phyloP scores from a whole-genome alignment of 2,329 filamentous ascomycete species.

The Phyllosticta citrichinensis region DNA sequence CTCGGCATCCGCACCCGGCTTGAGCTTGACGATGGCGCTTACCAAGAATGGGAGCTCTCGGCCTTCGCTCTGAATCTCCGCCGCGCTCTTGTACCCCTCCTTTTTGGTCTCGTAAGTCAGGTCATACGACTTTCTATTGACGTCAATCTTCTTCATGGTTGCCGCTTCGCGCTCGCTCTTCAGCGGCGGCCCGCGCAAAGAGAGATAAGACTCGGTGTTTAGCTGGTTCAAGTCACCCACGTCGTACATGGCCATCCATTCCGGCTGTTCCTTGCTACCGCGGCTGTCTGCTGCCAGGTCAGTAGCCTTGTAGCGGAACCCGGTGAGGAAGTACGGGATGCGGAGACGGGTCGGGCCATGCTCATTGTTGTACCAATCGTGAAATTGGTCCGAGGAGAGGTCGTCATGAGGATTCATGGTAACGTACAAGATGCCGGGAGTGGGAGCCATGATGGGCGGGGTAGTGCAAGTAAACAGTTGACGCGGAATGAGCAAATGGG shows the following conservation, averaged over 20 bases:
- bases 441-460: conserved; percentile 29
- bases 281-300: conserved; percentile 38
- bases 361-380: conserved; percentile 93
- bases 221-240: conserved; percentile 64
- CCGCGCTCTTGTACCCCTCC: conserved; percentile 48
- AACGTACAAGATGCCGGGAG: conserved; percentile 67
- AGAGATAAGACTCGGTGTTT: conserved; percentile 58
- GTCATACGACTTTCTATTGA: conserved; percentile 63
- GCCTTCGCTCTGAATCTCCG: conserved; percentile 49
- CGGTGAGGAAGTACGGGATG: conserved; percentile 63
- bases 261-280: conserved; percentile 42
- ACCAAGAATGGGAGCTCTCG: conserved; percentile 52
- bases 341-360: conserved; percentile 75
- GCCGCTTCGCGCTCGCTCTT: conserved; percentile 51
- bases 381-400: conserved; percentile 60
- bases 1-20: conserved; percentile 43
- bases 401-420: conserved; percentile 70
- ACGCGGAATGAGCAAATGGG: not conserved
- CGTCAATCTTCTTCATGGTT: conserved; percentile 55
- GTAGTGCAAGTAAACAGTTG: not conserved
- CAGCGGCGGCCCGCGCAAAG: conserved; percentile 47
- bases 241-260: conserved; percentile 75
- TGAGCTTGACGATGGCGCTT: conserved; percentile 49
- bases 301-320: conserved; percentile 64
- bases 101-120: conserved; percentile 46